Conservation (phyloP, 768 basidiomycete genomes). For the Phylloporus sp. region DNA sequence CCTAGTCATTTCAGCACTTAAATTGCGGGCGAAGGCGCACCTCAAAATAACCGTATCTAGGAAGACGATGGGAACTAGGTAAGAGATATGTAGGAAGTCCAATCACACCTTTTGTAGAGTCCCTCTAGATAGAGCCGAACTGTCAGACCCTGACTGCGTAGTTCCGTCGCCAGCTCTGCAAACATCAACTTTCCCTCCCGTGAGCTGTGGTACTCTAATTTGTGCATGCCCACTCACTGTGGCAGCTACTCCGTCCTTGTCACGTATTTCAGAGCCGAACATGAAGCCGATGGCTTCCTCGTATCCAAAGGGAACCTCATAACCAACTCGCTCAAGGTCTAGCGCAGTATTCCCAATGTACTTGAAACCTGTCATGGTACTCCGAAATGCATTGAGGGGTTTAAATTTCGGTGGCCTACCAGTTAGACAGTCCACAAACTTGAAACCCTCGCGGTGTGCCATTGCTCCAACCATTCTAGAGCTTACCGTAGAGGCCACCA, state of each 20-base stretch:
- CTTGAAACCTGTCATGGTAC: slow-evolving; percentile 64
- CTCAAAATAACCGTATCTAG: slow-evolving; percentile 76
- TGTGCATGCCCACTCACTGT: slow-evolving; percentile 41
- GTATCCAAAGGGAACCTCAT: slow-evolving; percentile 75
- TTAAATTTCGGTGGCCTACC: slow-evolving; percentile 36
- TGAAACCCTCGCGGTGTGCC: slow-evolving; percentile 72
- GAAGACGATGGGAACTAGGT: slow-evolving; percentile 1
- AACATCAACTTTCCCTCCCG: slow-evolving; percentile 49
- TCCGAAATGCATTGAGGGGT: background rate
- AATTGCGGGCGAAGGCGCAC: slow-evolving; percentile 28
- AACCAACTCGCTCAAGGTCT: slow-evolving; percentile 57
- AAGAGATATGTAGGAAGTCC: background rate
- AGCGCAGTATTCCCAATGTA: slow-evolving; percentile 84
- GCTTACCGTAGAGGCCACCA: slow-evolving; percentile 88
- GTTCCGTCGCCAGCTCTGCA: slow-evolving; percentile 55
- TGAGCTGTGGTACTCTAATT: slow-evolving; percentile 2
- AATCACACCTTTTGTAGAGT: slow-evolving; percentile 51
- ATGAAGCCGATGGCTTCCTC: slow-evolving; percentile 93
- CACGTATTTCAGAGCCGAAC: slow-evolving; percentile 73
- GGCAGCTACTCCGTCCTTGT: slow-evolving; percentile 86
- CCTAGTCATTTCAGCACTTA: background rate
- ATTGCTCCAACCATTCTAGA: slow-evolving; percentile 85
- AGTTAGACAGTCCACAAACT: slow-evolving; percentile 80
- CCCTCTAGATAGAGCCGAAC: slow-evolving; percentile 54
- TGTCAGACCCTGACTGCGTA: slow-evolving; percentile 49